Percentiles rank a stretch among this genome's conserved stretches.
These are phyloP conservation scores for Linum tenue DNA, from an alignment of 345 rosid genomes.

Conservation along the genomic window DNA sequence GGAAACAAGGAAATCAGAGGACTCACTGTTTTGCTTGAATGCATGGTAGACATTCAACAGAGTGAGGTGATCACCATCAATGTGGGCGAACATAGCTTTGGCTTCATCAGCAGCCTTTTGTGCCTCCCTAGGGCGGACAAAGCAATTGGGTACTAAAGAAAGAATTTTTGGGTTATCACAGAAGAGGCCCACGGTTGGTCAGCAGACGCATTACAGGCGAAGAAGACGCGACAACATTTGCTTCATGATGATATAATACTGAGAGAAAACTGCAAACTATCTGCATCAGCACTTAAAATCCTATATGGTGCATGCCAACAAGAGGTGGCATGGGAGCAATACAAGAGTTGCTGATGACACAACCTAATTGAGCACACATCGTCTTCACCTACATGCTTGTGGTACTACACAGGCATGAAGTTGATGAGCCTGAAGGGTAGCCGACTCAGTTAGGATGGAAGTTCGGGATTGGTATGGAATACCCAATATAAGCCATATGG, in stretches of 20 bases:
- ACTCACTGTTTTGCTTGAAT: slow-evolving; percentile 83
- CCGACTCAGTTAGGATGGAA: too few species aligned
- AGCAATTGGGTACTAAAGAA: slow-evolving; percentile 99
- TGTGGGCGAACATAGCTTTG: slow-evolving; percentile 92
- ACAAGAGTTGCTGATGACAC: slow-evolving; percentile 72
- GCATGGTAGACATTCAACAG: slow-evolving; percentile 95
- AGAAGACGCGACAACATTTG: slow-evolving; percentile 56
- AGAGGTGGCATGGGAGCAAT: slow-evolving; percentile 47
- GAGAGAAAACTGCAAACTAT: slow-evolving; percentile 94
- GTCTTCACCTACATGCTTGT: slow-evolving; percentile 27
- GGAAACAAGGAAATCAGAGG: too few species aligned
- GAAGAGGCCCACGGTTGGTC: slow-evolving; percentile 99
- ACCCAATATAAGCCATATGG: too few species aligned
- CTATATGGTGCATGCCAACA: slow-evolving; percentile 63
- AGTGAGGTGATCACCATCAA: slow-evolving; percentile 99
- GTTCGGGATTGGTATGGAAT: too few species aligned
- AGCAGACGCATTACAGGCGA: slow-evolving; percentile 98
- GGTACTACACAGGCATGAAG: background rate
- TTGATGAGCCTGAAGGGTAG: too few species aligned
- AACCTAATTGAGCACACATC: slow-evolving; percentile 34
- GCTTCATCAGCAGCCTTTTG: slow-evolving; percentile 99
- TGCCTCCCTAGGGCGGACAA: slow-evolving; percentile 99
- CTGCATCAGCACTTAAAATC: slow-evolving; percentile 96
- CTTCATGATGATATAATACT: slow-evolving; percentile 96
- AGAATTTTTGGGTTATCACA: slow-evolving; percentile 79